phyloP scores from a whole-genome alignment of 2,329 filamentous ascomycete genomes.

The Emmonsiellopsis sp. region DNA sequence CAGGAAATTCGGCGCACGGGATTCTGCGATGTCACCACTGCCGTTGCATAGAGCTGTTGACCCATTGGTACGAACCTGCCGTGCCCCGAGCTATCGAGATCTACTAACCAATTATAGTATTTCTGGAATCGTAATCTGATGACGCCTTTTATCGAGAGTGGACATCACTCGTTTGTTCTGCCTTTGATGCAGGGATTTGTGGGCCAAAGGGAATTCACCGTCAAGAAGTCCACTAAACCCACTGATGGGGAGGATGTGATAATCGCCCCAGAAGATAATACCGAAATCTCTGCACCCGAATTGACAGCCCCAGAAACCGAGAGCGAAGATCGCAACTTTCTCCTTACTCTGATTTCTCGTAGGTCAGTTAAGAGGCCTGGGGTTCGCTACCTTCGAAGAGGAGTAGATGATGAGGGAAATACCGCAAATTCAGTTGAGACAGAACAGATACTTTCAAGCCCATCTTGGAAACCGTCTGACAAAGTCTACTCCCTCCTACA shows the following conservation, averaged over 20 bases:
- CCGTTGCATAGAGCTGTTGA: constrained; percentile 67
- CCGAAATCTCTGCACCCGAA: constrained; percentile 32
- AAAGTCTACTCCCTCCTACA: constrained; percentile 79
- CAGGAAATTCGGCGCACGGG: constrained; percentile 43
- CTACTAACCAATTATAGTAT: constrained; percentile 39
- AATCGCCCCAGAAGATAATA: constrained; percentile 13
- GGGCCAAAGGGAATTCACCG: constrained; percentile 71
- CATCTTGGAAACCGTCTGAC: constrained; percentile 51
- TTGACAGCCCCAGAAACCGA: constrained; percentile 15
- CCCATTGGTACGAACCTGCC: constrained; percentile 42
- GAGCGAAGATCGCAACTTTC: constrained; percentile 42
- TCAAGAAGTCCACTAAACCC: constrained; percentile 40
- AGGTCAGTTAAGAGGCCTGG: constrained; percentile 79
- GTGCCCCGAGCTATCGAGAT: neutral
- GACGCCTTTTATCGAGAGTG: constrained; percentile 62
- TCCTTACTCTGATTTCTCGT: constrained; percentile 87
- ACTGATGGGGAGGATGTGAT: constrained; percentile 9
- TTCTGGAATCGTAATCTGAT: constrained; percentile 86
- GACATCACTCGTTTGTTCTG: constrained; percentile 60
- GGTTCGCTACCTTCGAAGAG: constrained; percentile 78
- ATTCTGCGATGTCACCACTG: constrained; percentile 34
- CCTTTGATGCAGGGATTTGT: constrained; percentile 93
- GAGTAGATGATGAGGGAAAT: constrained; percentile 80
- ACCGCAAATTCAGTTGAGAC: constrained; percentile 90
- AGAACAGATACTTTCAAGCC: constrained; percentile 76